phyloP scores from a whole-genome alignment of 2,329 filamentous ascomycete species.

The Microcera coccophila region DNA sequence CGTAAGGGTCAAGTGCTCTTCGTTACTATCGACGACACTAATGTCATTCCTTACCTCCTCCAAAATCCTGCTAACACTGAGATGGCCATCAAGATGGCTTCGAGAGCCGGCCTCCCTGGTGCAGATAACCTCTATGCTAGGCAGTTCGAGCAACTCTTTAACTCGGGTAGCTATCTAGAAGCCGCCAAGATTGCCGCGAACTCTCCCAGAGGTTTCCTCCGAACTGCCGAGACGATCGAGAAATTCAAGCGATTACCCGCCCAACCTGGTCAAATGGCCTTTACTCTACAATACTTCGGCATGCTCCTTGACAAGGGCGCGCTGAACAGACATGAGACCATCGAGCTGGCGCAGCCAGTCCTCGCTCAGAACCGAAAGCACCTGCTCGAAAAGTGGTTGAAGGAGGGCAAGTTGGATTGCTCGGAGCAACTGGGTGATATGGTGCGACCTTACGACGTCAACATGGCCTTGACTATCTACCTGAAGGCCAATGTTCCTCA shows the following conservation, averaged over 20 bases:
- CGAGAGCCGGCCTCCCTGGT: slow-evolving; percentile 86
- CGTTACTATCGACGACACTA: slow-evolving; percentile 88
- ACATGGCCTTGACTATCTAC: slow-evolving; percentile 84
- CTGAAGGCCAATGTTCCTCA: slow-evolving; percentile 84
- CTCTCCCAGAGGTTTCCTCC: slow-evolving; percentile 91
- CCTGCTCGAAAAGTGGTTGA: slow-evolving; percentile 95
- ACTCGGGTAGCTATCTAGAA: slow-evolving; percentile 74
- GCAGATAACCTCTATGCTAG: slow-evolving; percentile 90
- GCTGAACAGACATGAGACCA: slow-evolving; percentile 87
- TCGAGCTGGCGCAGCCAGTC: slow-evolving; percentile 90
- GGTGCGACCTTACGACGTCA: slow-evolving; percentile 83
- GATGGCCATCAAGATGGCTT: slow-evolving; percentile 93
- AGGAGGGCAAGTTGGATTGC: slow-evolving; percentile 91
- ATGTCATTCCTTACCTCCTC: slow-evolving; percentile 88
- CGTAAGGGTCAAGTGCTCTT: slow-evolving; percentile 95
- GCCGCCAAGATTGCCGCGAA: slow-evolving; percentile 96
- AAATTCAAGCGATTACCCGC: slow-evolving; percentile 85
- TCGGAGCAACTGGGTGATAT: slow-evolving; percentile 96
- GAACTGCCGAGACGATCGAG: slow-evolving; percentile 92
- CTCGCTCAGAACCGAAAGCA: slow-evolving; percentile 92
- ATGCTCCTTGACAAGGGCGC: slow-evolving; percentile 94
- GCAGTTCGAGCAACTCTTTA: slow-evolving; percentile 86
- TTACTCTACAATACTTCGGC: slow-evolving; percentile 95
- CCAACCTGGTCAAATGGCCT: slow-evolving; percentile 81
- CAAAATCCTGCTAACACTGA: slow-evolving; percentile 93